Evolutionary conservation across 768 basidiomycete genomes (phyloP), one percentile per base, ranked within the genome.

Genomic region (Mrakia hoshinonis): DNA sequence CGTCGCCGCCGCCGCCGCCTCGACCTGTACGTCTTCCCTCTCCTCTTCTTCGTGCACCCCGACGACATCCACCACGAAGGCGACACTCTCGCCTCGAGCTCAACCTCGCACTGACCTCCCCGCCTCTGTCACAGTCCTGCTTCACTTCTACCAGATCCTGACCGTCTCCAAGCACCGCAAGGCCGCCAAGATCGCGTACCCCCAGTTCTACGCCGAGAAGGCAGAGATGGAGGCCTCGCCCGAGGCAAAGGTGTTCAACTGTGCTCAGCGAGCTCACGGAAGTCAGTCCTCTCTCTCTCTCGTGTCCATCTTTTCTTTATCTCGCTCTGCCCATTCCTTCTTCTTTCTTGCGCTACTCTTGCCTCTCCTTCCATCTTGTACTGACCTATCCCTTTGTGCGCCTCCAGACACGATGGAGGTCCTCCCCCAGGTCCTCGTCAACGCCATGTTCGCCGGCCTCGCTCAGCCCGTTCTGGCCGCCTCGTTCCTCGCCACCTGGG

Each of bases 361-460:
- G 43, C 43, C 43, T 15, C 7, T 43, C 7, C 6, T 43, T 15
- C 43, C 43, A 7, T 43, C 43, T 43, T 43, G 43, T 43, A 15
- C 43, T 43, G 43, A 43, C 43, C 6, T 6, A 6, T 15, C 43
- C 43, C 43, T 43, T 43, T 43, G 15, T 43, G 15, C 43, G 15
- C 6, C 43, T 43, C 43, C 67, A 68, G 39, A 48, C 55, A 54
- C 62, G 11, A 31, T 73, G 38, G 49, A 73, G 67, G 52, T 64
- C 20, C 60, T 73, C 58, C 72, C 72, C 13, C 72, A 68, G 15
- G 63, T 73, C 58, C 47, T 73, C 36, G 63, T 73, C 43, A 67
- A 60, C 6, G 24, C 61, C 24, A 46, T 68, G 1, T 73, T 73
- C 62, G 29, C 49, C n/a, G 63, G 70, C 4, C 62, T 65, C 22